A percentile compares a stretch with the other conserved stretches of the same genome.
Evolutionary conservation across 2,329 filamentous ascomycete species (phyloP).

Genomic region (Curvularia sp.): DNA sequence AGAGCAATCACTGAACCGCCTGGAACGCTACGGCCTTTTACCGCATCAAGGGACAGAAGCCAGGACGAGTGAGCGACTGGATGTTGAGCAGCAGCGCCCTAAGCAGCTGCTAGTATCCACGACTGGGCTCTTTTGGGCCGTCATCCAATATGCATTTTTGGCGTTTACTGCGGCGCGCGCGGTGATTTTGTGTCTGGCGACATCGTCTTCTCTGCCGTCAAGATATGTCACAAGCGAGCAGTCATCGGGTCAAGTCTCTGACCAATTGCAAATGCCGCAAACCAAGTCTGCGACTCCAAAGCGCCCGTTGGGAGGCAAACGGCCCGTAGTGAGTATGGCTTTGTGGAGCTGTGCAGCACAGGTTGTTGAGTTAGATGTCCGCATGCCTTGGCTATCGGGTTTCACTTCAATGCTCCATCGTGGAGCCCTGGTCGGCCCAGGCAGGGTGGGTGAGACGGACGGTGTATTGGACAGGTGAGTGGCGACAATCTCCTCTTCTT

Average conservation of each 20-base stretch:
- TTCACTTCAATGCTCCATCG: conserved; percentile 77
- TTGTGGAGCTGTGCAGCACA: conserved; percentile 76
- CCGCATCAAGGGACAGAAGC: conserved; percentile 39
- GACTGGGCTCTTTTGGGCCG: conserved; percentile 59
- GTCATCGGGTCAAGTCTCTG: conserved; percentile 37
- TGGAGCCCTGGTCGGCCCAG: conserved; percentile 74
- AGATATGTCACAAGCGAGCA: conserved; percentile 51
- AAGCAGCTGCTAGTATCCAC: conserved; percentile 27
- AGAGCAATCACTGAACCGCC: conserved; percentile 51
- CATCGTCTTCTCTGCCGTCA: conserved; percentile 71
- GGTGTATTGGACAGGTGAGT: conserved; percentile 91
- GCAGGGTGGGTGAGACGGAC: conserved; percentile 75
- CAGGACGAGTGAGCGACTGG: conserved; percentile 25
- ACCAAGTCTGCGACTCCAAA: conserved; percentile 43
- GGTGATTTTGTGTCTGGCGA: conserved; percentile 68
- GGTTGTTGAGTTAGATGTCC: conserved; percentile 73
- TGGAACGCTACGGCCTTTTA: conserved; percentile 65
- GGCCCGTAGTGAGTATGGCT: conserved; percentile 77
- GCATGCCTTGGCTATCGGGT: conserved; percentile 91
- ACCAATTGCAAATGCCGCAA: conserved; percentile 40
- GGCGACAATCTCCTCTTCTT: conserved; percentile 40
- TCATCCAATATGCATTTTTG: conserved; percentile 59
- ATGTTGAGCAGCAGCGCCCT: conserved; percentile 28
- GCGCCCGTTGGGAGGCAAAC: conserved; percentile 51
- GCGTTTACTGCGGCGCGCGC: conserved; percentile 70